Evolutionary conservation across 345 rosid genomes (phyloP), one percentile per base, ranked within the genome.

Genomic region (Rhizophora apiculata): DNA sequence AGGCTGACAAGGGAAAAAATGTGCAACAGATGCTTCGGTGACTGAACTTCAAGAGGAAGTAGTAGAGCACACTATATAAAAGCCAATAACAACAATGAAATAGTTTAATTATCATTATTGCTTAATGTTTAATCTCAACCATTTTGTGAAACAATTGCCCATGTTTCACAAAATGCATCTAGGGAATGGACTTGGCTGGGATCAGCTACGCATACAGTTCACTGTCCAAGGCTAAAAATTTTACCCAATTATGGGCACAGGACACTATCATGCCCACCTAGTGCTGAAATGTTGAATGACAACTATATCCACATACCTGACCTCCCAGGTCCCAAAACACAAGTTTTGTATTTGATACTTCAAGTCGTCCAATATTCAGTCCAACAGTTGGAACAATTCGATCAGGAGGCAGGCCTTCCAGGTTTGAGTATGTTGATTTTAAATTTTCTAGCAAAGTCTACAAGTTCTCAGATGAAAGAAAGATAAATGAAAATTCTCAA

Each of bases 251-350:
- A 55, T 39, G 48, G 48, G 11, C 48, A 39, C 48, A 39, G 48
- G 30, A 26, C 16, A 22, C 29, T 55, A 22, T 15, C 3, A 0
- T 8, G 18, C 18, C 60, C 60, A 21, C 3, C 15, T 22, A 43
- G 15, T 24, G 30, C 16, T 24, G 18, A 56, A 24, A 56, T 15
- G 16, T 24, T 56, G 16, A 24, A 56, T 24, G 26, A 56, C 7
- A 0, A 15, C 60, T 4, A 2, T 10, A 10, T 55, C 59, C 52
- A 75, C 76, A 71, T 72, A 90, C 99, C 95, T 96, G 98, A 73
- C 99, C 99, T 32, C 99, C 99, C 13, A 96, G 83, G 74, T 96
- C 99, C 99, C 99, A 96, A 70, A 92, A 90, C 59, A 96, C 87
- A 19, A 96, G 91, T 81, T 96, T 96, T 24, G 96, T 64, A 79